Evolutionary conservation across 345 rosid genomes (phyloP).

Genomic region (Hibiscus syriacus): DNA sequence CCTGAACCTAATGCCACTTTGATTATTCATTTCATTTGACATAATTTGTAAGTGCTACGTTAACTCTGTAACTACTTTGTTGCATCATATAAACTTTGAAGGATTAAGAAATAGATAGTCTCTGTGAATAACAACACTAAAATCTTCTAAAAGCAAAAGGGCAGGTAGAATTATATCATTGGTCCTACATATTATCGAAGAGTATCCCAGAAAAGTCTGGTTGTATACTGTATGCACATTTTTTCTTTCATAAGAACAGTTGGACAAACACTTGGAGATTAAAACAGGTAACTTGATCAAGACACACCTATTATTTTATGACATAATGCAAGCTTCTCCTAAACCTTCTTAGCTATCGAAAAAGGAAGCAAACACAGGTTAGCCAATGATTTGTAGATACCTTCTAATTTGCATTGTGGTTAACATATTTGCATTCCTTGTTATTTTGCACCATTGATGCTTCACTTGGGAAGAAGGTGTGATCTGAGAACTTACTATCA

Average conservation of each 20-base stretch:
- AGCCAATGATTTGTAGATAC: slow-evolving; percentile 19
- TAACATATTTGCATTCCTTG: slow-evolving; percentile 39
- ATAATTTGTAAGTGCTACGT: background rate
- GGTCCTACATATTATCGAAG: background rate
- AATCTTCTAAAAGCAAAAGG: too few relatives aligned
- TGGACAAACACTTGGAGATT: background rate
- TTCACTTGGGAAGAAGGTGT: slow-evolving; percentile 35
- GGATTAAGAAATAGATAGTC: background rate
- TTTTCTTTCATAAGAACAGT: background rate
- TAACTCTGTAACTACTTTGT: background rate
- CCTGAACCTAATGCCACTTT: background rate
- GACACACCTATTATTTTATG: background rate
- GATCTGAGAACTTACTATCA: slow-evolving; percentile 49
- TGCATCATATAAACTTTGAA: background rate
- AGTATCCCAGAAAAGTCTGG: too few relatives aligned
- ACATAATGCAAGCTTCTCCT: background rate
- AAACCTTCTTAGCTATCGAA: background rate
- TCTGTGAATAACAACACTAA: background rate
- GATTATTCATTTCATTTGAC: background rate
- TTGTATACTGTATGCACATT: background rate
- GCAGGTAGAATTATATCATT: background rate
- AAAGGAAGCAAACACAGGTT: background rate
- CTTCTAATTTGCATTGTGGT: slow-evolving; percentile 72
- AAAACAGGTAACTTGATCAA: background rate
- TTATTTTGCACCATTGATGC: slow-evolving; percentile 81